Evolutionary conservation across 257 asterid species (phyloP).

Genomic region (Gentiana macrophylla): DNA sequence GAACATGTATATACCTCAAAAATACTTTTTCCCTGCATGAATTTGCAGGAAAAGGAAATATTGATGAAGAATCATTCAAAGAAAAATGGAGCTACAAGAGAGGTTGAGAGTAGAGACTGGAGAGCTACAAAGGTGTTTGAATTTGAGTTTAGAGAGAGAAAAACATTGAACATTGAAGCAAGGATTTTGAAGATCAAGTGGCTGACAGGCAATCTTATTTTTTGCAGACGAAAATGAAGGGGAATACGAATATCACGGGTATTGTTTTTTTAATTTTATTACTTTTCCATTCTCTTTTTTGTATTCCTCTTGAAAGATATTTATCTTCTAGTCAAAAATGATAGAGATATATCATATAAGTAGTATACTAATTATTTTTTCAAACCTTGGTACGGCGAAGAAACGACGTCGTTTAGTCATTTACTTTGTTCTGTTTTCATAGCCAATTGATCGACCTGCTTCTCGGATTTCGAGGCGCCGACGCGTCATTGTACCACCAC

Average conservation of each 20-base stretch:
- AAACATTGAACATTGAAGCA: neutral
- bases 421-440: too few relatives aligned
- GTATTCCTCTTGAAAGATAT: too few relatives aligned
- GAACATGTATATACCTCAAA: neutral
- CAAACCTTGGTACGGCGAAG: too few relatives aligned
- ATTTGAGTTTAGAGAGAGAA: slow-evolving; percentile 1
- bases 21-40: neutral
- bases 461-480: too few relatives aligned
- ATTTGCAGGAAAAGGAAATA: neutral
- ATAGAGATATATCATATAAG: too few relatives aligned
- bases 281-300: neutral
- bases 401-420: too few relatives aligned
- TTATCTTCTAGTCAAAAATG: too few relatives aligned
- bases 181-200: slow-evolving; percentile 4
- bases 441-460: too few relatives aligned
- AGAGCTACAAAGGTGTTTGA: neutral
- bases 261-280: neutral
- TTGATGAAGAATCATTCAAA: neutral
- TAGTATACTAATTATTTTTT: too few relatives aligned
- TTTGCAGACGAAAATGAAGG: neutral
- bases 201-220: slow-evolving; percentile 6
- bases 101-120: too few relatives aligned
- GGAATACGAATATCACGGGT: too few relatives aligned
- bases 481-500: too few relatives aligned
- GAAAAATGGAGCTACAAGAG: neutral